Base-by-base conservation (phyloP, 768 basidiomycete species). In the Leccinellum luteum region DNA sequence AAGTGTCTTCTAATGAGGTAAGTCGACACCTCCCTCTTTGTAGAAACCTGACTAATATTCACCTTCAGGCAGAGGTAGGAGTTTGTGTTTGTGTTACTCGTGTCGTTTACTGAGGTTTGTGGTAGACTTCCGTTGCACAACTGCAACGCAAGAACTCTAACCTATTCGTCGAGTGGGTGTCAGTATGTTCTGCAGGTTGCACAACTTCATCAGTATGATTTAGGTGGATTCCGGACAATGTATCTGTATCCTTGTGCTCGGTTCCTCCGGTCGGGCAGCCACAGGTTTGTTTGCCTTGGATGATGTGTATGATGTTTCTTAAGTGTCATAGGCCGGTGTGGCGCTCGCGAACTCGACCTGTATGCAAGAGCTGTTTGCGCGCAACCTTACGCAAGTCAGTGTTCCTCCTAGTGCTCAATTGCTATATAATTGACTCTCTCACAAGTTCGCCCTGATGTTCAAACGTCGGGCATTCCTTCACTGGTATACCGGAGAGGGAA, bases 161-260 rank as follows among this genome's bases (percentile, higher is more conserved):
- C 51, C 79, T 83, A 41, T 94, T 94, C 62, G 91, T 93, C 17
- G 91, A 94, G 89, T 92, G 70, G 57, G 85, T 32, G 25, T 28
- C 12, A 5, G 5, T 27, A 50, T 28, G 7, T 34, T 47, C 10
- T 12, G 14, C 55, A 32, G 13, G 34, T 43, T 23, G 19, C 35
- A 48, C 25, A 47, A 32, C 17, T 48, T 62, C 30, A 65, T 43
- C 48, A 21, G 47, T 44, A 4, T 27, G 34, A 52, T 52, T 31
- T 52, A 90, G 88, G 64, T 92, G 92, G 92, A 92, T 94, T 62
- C 92, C 92, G 7, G 92, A 93, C 72, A 93, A 94, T 60, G 87
- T 94, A 9, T 93, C 91, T 0, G 85, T 92, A 17, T 89, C 90
- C 0, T 73, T 93, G 50, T 90, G 91, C 59, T 86, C 87, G 3